A percentile compares a stretch with the other conserved stretches of the same genome.
These are phyloP conservation scores for Solanum medicagineum DNA, from an alignment of 257 asterid genomes.

Conservation along the genomic window DNA sequence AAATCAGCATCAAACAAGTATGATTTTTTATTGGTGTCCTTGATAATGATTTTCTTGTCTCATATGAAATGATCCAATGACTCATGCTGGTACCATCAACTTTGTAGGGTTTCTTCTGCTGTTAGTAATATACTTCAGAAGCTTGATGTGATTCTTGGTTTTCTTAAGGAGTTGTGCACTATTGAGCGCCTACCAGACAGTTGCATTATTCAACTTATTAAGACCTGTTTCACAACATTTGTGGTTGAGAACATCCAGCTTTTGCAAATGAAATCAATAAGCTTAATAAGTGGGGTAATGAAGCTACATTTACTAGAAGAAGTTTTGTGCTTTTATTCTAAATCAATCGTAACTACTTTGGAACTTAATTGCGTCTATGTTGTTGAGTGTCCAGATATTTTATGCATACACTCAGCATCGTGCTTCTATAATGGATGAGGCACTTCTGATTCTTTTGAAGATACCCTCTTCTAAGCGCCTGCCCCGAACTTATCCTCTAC, in stretches of 20 bases:
- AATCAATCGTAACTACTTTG: constrained; percentile 3
- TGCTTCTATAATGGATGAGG: constrained; percentile 89
- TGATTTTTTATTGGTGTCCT: neutral
- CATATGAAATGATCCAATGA: neutral
- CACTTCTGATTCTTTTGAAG: constrained; percentile 76
- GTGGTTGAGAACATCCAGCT: constrained; percentile 85
- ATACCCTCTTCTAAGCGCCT: constrained; percentile 81
- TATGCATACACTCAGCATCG: constrained; percentile 68
- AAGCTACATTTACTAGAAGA: neutral
- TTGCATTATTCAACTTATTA: constrained; percentile 85
- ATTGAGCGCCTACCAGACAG: constrained; percentile 92
- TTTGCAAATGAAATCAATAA: constrained; percentile 90
- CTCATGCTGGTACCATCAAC: neutral
- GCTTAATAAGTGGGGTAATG: constrained; percentile 90
- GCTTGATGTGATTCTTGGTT: constrained; percentile 82
- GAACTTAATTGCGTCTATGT: constrained; percentile 5
- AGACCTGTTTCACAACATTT: constrained; percentile 80
- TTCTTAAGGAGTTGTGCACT: constrained; percentile 66
- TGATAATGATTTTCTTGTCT: constrained; percentile 1
- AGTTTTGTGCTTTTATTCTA: neutral
- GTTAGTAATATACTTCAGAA: constrained; percentile 80
- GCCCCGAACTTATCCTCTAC: constrained; percentile 88
- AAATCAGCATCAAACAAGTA: constrained; percentile 66
- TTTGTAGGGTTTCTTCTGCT: constrained; percentile 52
- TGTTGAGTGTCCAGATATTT: constrained; percentile 46